A percentile compares a stretch with the other conserved stretches of the same genome.
phyloP scores from a whole-genome alignment of 1,139 yeast species.

The Suhomyces coccinellae region DNA sequence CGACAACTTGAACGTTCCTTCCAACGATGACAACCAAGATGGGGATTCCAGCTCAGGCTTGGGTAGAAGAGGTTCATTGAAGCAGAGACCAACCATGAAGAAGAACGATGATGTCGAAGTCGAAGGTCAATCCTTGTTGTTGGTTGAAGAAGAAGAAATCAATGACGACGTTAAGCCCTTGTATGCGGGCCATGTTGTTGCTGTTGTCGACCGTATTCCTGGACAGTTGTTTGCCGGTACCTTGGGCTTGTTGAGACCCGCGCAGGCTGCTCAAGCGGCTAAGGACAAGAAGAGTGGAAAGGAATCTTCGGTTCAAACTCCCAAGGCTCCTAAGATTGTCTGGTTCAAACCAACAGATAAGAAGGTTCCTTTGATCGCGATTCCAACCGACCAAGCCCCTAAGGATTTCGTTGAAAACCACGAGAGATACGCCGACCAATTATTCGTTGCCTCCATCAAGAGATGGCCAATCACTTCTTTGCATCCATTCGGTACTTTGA shows the following conservation, averaged over 20 bases:
- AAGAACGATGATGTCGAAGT: slow-evolving; percentile 98
- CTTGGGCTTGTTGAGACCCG: slow-evolving; percentile 88
- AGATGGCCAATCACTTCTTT: slow-evolving; percentile 99
- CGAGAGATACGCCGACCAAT: slow-evolving; percentile 73
- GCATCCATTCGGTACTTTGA: slow-evolving; percentile 95
- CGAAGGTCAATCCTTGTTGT: slow-evolving; percentile 88
- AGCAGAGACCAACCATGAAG: slow-evolving; percentile 97
- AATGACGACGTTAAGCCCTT: slow-evolving; percentile 91
- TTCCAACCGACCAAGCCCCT: slow-evolving; percentile 98
- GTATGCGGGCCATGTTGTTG: slow-evolving; percentile 98
- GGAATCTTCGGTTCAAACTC: slow-evolving; percentile 50
- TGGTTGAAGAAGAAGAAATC: slow-evolving; percentile 94
- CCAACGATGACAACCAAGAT: slow-evolving; percentile 24
- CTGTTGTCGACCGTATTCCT: slow-evolving; percentile 95
- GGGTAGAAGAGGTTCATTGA: slow-evolving; percentile 84
- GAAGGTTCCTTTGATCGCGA: slow-evolving; percentile 95
- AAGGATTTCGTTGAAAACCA: slow-evolving; percentile 92
- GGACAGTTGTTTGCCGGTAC: slow-evolving; percentile 96
- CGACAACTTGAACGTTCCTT: slow-evolving; percentile 11
- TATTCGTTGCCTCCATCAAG: slow-evolving; percentile 92
- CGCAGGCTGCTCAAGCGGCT: slow-evolving; percentile 89
- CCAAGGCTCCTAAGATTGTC: slow-evolving; percentile 83
- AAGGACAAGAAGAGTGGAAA: slow-evolving; percentile 62
- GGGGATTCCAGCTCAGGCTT: slow-evolving; percentile 35
- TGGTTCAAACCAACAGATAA: slow-evolving; percentile 99